phyloP scores from a whole-genome alignment of 2,329 filamentous ascomycete genomes.

The Fusarium xylarioides region DNA sequence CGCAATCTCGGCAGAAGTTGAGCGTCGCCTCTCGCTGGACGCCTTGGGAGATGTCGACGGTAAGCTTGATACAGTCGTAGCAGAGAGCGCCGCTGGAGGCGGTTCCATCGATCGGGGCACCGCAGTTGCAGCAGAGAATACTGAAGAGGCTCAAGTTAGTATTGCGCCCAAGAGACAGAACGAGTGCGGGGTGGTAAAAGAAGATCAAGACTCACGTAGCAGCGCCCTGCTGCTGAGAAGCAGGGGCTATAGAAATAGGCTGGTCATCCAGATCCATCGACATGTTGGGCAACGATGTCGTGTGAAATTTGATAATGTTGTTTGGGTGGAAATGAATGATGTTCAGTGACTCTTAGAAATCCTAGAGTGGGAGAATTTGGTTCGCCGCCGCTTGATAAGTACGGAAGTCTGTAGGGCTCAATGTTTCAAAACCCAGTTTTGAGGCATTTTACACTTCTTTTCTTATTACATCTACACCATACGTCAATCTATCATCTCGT shows the following conservation, averaged over 20 bases:
- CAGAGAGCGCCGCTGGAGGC: slow-evolving; percentile 86
- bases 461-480: too few species aligned
- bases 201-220: slow-evolving; percentile 51
- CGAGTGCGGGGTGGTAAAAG: slow-evolving; percentile 25
- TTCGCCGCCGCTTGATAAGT: slow-evolving; percentile 53
- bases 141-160: slow-evolving; percentile 34
- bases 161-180: slow-evolving; percentile 10
- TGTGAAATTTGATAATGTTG: slow-evolving; percentile 21
- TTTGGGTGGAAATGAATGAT: slow-evolving; percentile 27
- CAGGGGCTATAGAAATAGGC: slow-evolving; percentile 50
- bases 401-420: too few species aligned
- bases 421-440: too few species aligned
- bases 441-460: too few species aligned
- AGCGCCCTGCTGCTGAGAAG: slow-evolving; percentile 45
- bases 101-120: slow-evolving; percentile 93
- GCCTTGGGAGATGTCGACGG: slow-evolving; percentile 89
- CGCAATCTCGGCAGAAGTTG: slow-evolving; percentile 93
- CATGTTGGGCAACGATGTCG: slow-evolving; percentile 44
- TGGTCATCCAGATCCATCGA: slow-evolving; percentile 57
- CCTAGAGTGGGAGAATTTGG: slow-evolving; percentile 46
- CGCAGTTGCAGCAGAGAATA: slow-evolving; percentile 98
- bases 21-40: slow-evolving; percentile 91
- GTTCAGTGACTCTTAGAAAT: slow-evolving; percentile 37
- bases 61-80: slow-evolving; percentile 94
- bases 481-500: too few species aligned